Conservation (phyloP, 768 basidiomycete species). For the Podaxis pistillaris region DNA sequence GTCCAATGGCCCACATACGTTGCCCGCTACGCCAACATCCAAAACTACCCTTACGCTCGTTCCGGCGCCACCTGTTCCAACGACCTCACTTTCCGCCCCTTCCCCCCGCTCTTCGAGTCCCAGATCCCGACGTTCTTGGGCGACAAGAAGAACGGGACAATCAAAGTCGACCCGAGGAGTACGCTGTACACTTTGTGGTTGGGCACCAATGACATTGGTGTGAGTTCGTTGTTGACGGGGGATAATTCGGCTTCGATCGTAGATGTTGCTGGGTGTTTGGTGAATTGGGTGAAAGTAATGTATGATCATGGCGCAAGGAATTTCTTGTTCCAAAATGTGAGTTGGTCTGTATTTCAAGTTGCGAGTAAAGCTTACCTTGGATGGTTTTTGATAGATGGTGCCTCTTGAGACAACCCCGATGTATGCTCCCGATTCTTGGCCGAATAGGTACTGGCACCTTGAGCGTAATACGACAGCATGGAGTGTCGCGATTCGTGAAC, state of each 20-base stretch:
- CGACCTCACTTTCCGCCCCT: slow-evolving; percentile 53
- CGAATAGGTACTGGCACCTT: slow-evolving; percentile 48
- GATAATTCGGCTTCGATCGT: slow-evolving; percentile 52
- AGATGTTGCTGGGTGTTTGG: slow-evolving; percentile 53
- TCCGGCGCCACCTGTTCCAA: slow-evolving; percentile 70
- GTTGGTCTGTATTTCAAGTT: background rate
- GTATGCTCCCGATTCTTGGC: slow-evolving; percentile 47
- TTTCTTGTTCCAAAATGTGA: slow-evolving; percentile 53
- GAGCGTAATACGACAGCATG: slow-evolving; percentile 56
- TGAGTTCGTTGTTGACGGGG: slow-evolving; percentile 51
- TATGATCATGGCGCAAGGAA: slow-evolving; percentile 62
- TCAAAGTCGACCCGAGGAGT: slow-evolving; percentile 38
- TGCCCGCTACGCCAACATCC: slow-evolving; percentile 49
- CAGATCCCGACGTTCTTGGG: slow-evolving; percentile 54
- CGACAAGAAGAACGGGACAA: slow-evolving; percentile 39
- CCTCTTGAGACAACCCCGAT: slow-evolving; percentile 50
- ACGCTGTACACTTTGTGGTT: slow-evolving; percentile 71
- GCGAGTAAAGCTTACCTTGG: background rate
- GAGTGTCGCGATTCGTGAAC: slow-evolving; percentile 54
- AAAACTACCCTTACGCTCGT: slow-evolving; percentile 55
- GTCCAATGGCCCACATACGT: slow-evolving; percentile 62
- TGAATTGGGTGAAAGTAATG: slow-evolving; percentile 57
- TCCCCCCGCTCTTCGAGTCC: slow-evolving; percentile 56
- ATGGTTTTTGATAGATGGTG: slow-evolving; percentile 42
- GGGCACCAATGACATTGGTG: slow-evolving; percentile 65